Percentiles rank a stretch among this genome's conserved stretches.
These are phyloP conservation scores for Neospermospora avenae DNA, from an alignment of 2,329 filamentous ascomycete genomes.

Conservation along the genomic window DNA sequence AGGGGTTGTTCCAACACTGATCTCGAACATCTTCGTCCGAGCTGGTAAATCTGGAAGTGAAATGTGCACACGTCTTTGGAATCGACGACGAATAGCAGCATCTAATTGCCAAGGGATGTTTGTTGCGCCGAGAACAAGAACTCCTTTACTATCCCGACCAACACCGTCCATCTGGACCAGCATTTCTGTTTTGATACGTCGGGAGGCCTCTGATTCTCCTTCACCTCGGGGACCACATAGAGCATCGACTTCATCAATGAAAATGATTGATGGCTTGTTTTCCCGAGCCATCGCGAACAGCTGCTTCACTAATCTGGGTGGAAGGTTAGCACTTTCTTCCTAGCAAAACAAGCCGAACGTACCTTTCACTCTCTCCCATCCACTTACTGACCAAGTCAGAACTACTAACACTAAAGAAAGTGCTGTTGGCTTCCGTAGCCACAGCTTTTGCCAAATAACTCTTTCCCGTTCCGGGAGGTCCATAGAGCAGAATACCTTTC, in stretches of 20 bases:
- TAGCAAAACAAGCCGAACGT: slow-evolving; percentile 30
- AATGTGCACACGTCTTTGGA: slow-evolving; percentile 95
- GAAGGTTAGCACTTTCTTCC: slow-evolving; percentile 8
- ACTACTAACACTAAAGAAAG: slow-evolving; percentile 97
- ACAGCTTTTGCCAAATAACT: slow-evolving; percentile 97
- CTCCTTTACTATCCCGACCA: slow-evolving; percentile 89
- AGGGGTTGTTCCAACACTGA: slow-evolving; percentile 89
- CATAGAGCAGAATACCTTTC: slow-evolving; percentile 96
- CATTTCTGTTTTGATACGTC: slow-evolving; percentile 97
- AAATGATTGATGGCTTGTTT: slow-evolving; percentile 97
- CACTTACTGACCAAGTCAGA: slow-evolving; percentile 97
- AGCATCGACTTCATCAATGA: slow-evolving; percentile 97
- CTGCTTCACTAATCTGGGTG: slow-evolving; percentile 72
- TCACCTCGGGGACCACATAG: slow-evolving; percentile 89
- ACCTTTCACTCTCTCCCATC: slow-evolving; percentile 99
- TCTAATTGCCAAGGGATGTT: slow-evolving; percentile 99
- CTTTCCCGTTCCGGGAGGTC: slow-evolving; percentile 95
- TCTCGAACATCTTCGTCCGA: slow-evolving; percentile 76
- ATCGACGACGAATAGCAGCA: slow-evolving; percentile 89
- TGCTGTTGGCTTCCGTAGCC: slow-evolving; percentile 96
- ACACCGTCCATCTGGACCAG: slow-evolving; percentile 99
- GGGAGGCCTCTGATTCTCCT: slow-evolving; percentile 94
- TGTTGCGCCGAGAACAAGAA: slow-evolving; percentile 91
- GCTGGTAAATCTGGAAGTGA: slow-evolving; percentile 84
- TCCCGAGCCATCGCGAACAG: slow-evolving; percentile 97